Percentiles rank a stretch among this genome's conserved stretches.
Conservation (phyloP, 140 eudicot genomes). For the Erigeron philadelphicus region DNA sequence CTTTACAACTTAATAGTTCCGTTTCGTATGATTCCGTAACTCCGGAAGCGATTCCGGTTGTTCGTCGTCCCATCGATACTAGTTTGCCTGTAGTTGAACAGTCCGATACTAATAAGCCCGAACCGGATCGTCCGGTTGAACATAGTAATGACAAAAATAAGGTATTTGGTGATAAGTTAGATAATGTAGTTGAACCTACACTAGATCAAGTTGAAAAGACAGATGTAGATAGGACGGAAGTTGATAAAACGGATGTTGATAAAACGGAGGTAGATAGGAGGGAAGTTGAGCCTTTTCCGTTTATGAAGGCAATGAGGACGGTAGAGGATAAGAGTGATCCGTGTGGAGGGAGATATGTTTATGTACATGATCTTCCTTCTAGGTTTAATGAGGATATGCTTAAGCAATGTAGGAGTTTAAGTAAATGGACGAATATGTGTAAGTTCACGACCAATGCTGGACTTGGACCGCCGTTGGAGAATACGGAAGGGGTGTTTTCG, state of each 20-base stretch:
- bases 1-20: constrained; percentile 21
- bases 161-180: constrained; percentile 10
- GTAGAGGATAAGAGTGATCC: constrained; percentile 65
- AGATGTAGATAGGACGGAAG: too few species aligned
- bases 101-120: neutral
- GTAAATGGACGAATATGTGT: constrained; percentile 50
- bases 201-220: neutral
- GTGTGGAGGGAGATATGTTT: constrained; percentile 51
- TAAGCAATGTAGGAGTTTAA: constrained; percentile 38
- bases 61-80: constrained; percentile 20
- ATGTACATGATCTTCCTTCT: constrained; percentile 50
- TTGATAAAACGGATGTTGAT: neutral
- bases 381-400: constrained; percentile 53
- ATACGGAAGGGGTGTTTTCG: constrained; percentile 41
- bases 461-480: constrained; percentile 49
- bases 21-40: constrained; percentile 23
- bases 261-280: neutral
- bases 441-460: constrained; percentile 40
- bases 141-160: neutral
- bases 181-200: neutral
- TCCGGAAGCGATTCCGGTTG: constrained; percentile 21
- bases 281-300: constrained; percentile 19
- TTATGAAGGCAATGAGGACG: constrained; percentile 68
- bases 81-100: neutral
- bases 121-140: neutral